A percentile compares a stretch with the other conserved stretches of the same genome.
Evolutionary conservation across 106 monocot genomes (phyloP).

Genomic region (Cymbidium sinense): DNA sequence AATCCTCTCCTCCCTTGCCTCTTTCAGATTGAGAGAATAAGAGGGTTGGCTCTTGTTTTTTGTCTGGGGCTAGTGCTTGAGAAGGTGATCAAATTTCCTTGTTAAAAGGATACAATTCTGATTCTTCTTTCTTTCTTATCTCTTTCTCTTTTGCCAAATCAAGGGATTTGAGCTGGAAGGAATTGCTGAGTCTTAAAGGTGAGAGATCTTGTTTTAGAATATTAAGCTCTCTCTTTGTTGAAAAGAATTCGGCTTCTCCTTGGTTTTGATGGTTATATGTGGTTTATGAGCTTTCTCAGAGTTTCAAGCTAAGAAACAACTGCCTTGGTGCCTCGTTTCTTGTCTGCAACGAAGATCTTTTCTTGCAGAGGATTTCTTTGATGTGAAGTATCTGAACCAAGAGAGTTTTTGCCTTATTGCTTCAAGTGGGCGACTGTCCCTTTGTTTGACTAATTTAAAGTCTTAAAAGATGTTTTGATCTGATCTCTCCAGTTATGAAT

Average conservation of each 20-base stretch:
- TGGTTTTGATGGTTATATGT: neutral
- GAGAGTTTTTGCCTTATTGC: neutral
- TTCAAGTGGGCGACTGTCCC: neutral
- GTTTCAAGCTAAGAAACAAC: neutral
- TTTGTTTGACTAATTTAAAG: neutral
- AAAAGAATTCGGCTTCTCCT: neutral
- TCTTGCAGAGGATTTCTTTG: neutral
- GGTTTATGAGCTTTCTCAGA: neutral
- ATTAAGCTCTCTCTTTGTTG: neutral
- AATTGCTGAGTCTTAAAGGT: neutral
- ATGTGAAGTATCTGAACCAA: neutral
- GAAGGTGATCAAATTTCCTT: neutral
- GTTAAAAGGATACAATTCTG: constrained; percentile 1
- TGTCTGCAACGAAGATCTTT: neutral
- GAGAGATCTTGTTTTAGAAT: neutral
- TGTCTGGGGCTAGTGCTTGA: neutral
- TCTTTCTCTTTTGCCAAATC: neutral
- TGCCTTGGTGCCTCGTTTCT: neutral
- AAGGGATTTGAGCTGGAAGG: neutral
- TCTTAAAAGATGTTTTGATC: neutral
- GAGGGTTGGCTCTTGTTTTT: neutral
- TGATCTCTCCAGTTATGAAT: neutral
- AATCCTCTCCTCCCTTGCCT: neutral
- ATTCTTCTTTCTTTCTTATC: neutral
- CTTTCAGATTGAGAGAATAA: neutral